Conservation (phyloP, 2,329 filamentous ascomycete species). For the Nothopassalora personata region DNA sequence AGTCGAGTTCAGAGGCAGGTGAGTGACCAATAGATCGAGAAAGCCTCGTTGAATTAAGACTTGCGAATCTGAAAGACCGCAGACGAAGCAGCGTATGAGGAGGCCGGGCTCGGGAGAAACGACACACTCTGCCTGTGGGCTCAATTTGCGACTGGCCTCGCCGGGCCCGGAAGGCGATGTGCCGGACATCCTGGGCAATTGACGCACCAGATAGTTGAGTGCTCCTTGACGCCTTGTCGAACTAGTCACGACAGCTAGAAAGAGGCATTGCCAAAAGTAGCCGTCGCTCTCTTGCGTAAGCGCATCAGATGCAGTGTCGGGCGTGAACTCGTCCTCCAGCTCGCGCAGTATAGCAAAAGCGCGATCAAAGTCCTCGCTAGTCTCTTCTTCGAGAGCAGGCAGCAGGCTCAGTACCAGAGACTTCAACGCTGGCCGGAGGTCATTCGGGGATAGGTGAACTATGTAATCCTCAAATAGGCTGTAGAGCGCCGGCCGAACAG, state of each 20-base stretch:
- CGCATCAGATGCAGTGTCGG: slow-evolving; percentile 48
- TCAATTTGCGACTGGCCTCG: slow-evolving; percentile 6
- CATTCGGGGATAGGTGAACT: slow-evolving; percentile 61
- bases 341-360: slow-evolving; percentile 73
- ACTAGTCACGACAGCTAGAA: slow-evolving; percentile 86
- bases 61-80: slow-evolving; percentile 81
- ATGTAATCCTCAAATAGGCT: slow-evolving; percentile 78
- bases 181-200: slow-evolving; percentile 65
- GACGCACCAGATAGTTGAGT: slow-evolving; percentile 75
- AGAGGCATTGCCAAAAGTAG: slow-evolving; percentile 98
- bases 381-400: slow-evolving; percentile 90
- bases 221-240: slow-evolving; percentile 78
- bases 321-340: slow-evolving; percentile 63
- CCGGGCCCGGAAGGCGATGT: background rate
- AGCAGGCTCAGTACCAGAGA: slow-evolving; percentile 83
- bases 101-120: slow-evolving; percentile 87
- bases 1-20: slow-evolving; percentile 76
- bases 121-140: slow-evolving; percentile 50
- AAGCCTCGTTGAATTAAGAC: slow-evolving; percentile 90
- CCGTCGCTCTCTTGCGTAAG: slow-evolving; percentile 56
- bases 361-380: slow-evolving; percentile 91
- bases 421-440: slow-evolving; percentile 82
- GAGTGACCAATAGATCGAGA: slow-evolving; percentile 83
- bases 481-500: slow-evolving; percentile 80
- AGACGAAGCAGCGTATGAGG: slow-evolving; percentile 83